A percentile compares a stretch with the other conserved stretches of the same genome.
phyloP scores from a whole-genome alignment of 2,329 filamentous ascomycete species.

The Xylaria sp. region DNA sequence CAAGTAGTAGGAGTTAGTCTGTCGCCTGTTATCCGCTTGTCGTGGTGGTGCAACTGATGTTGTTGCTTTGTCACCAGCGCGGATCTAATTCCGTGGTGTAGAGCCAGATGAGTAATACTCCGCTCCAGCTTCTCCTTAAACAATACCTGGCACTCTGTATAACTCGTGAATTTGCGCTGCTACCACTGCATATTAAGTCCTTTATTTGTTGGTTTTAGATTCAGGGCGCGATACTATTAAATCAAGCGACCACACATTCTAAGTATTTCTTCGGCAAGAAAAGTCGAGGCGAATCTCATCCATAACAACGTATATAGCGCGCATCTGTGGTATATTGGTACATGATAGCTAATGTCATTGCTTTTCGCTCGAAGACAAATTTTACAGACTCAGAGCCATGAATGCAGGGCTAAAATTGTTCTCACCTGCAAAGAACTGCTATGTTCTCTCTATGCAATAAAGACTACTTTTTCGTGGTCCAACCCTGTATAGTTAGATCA shows the following conservation, averaged over 20 bases:
- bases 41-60: not conserved
- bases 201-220: not conserved
- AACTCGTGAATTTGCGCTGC: not conserved
- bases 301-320: not conserved
- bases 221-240: not conserved
- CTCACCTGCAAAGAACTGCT: slow-evolving; percentile 12
- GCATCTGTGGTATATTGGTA: not conserved
- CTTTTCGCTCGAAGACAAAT: slow-evolving; percentile 14
- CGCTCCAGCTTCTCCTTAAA: not conserved
- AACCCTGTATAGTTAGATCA: not conserved
- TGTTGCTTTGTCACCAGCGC: slow-evolving; percentile 18
- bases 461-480: slow-evolving; percentile 20
- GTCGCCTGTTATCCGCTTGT: not conserved
- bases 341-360: slow-evolving; percentile 10
- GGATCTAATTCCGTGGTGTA: slow-evolving; percentile 11
- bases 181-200: not conserved
- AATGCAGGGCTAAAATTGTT: slow-evolving; percentile 11
- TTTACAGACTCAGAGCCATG: slow-evolving; percentile 16
- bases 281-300: not conserved
- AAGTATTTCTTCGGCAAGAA: not conserved
- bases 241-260: not conserved
- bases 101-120: slow-evolving; percentile 20
- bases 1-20: not conserved
- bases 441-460: not conserved
- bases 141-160: not conserved